phyloP scores from a whole-genome alignment of 495 filamentous ascomycete species.

The Rhizodiscina lignyota region DNA sequence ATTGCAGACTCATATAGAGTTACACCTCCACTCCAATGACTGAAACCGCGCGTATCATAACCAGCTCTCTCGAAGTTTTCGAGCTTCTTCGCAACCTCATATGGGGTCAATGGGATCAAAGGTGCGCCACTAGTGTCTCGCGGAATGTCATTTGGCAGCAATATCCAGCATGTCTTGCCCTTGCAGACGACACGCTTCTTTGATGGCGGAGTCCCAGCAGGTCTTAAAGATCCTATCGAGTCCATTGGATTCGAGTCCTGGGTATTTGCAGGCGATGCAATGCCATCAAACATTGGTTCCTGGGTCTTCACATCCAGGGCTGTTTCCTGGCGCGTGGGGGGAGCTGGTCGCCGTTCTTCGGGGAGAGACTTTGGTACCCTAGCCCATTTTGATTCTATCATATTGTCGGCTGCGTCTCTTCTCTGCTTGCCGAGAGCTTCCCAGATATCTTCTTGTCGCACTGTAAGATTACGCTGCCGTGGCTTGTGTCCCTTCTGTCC shows the following conservation, averaged over 20 bases:
- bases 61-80: conserved; percentile 57
- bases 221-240: conserved; percentile 1
- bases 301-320: not conserved
- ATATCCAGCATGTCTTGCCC: conserved; percentile 18
- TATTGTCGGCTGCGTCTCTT: conserved; percentile 13
- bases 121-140: conserved; percentile 13
- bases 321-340: not conserved
- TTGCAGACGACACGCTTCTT: conserved; percentile 18
- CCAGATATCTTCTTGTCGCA: conserved; percentile 23
- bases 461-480: conserved; percentile 17
- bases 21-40: conserved; percentile 2
- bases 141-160: conserved; percentile 13
- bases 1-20: not conserved
- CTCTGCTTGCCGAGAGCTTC: conserved; percentile 10
- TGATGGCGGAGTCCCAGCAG: conserved; percentile 7
- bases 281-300: not conserved
- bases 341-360: too few species aligned
- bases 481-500: conserved; percentile 12
- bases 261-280: not conserved
- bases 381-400: conserved; percentile 17
- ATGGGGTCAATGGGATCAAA: conserved; percentile 39
- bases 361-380: not conserved
- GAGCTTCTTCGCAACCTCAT: conserved; percentile 48
- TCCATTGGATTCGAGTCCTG: not conserved
- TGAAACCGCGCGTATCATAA: conserved; percentile 61